Conservation (phyloP, 164 flowering plant species). For the Chimonanthus praecox region DNA sequence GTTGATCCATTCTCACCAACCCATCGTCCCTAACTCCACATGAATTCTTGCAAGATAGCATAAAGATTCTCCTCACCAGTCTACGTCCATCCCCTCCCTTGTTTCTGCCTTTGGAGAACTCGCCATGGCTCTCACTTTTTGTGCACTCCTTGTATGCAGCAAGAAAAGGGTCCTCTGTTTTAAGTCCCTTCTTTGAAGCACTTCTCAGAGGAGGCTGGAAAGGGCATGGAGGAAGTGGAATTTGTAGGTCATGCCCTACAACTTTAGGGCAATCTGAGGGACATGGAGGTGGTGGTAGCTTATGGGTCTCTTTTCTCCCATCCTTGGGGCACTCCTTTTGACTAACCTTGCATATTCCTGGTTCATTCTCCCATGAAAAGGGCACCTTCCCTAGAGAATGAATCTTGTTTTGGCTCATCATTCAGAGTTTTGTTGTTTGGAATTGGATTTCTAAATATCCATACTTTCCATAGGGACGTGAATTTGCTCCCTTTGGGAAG, state of each 20-base stretch:
- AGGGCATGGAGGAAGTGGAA: slow-evolving; percentile 38
- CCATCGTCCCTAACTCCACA: slow-evolving; percentile 46
- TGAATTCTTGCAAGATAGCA: slow-evolving; percentile 44
- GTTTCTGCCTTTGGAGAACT: slow-evolving; percentile 1
- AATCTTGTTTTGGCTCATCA: slow-evolving; percentile 26
- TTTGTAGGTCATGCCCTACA: slow-evolving; percentile 5
- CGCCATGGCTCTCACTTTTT: slow-evolving; percentile 14
- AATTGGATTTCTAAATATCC: slow-evolving; percentile 13
- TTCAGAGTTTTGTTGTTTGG: neutral
- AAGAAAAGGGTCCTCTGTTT: slow-evolving; percentile 39
- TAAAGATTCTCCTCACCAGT: slow-evolving; percentile 16
- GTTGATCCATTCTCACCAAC: slow-evolving; percentile 31
- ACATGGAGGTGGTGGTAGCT: slow-evolving; percentile 20
- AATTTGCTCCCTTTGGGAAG: slow-evolving; percentile 6
- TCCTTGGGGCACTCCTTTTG: neutral
- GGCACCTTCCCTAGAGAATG: slow-evolving; percentile 28
- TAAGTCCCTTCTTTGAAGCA: slow-evolving; percentile 20
- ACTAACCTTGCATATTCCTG: slow-evolving; percentile 28
- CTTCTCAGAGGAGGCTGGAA: slow-evolving; percentile 18
- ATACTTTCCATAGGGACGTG: slow-evolving; percentile 18
- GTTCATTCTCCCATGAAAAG: slow-evolving; percentile 44
- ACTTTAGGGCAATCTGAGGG: slow-evolving; percentile 9
- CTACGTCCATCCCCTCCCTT: slow-evolving; percentile 3
- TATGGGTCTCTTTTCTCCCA: neutral
- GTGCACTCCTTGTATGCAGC: slow-evolving; percentile 45